Conservation (phyloP, 2,329 filamentous ascomycete genomes). For the Orbilia blumenaviensis region DNA sequence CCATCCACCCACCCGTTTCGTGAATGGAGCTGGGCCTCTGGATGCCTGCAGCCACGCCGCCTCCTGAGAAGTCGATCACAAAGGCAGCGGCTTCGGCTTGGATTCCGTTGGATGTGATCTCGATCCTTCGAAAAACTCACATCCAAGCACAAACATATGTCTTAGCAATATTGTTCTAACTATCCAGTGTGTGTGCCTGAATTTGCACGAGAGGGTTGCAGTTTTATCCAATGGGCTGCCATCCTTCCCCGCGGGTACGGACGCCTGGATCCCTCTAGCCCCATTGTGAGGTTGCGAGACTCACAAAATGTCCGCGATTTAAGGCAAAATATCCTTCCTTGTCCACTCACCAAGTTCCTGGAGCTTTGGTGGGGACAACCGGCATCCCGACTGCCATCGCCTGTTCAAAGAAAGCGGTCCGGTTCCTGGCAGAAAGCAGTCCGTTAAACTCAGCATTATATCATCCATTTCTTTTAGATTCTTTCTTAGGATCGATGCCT, state of each 20-base stretch:
- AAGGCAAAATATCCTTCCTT: constrained; percentile 34
- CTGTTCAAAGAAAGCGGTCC: constrained; percentile 2
- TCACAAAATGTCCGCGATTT: constrained; percentile 51
- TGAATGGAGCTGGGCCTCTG: constrained; percentile 20
- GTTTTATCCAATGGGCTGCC: constrained; percentile 34
- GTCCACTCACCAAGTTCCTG: constrained; percentile 1
- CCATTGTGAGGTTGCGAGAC: constrained; percentile 32
- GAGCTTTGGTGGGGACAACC: constrained; percentile 22
- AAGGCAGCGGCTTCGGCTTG: constrained; percentile 34
- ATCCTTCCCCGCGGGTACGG: constrained; percentile 47
- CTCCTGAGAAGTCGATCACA: constrained; percentile 17
- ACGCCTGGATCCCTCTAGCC: constrained; percentile 38
- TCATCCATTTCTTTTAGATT: not conserved
- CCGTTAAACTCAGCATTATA: constrained; percentile 13
- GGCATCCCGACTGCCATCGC: constrained; percentile 22
- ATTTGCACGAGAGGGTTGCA: constrained; percentile 24
- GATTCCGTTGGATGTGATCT: constrained; percentile 24
- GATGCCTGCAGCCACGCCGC: constrained; percentile 44
- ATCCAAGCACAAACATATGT: constrained; percentile 25
- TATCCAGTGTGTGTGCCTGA: constrained; percentile 34
- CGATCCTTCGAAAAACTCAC: constrained; percentile 10
- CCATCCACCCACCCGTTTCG: not conserved
- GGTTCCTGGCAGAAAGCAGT: not conserved
- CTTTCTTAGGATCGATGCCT: not conserved
- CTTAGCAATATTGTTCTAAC: constrained; percentile 36